These are phyloP conservation scores for Cladorrhinum sp. DNA, from an alignment of 2,329 filamentous ascomycete species.

Conservation along the genomic window DNA sequence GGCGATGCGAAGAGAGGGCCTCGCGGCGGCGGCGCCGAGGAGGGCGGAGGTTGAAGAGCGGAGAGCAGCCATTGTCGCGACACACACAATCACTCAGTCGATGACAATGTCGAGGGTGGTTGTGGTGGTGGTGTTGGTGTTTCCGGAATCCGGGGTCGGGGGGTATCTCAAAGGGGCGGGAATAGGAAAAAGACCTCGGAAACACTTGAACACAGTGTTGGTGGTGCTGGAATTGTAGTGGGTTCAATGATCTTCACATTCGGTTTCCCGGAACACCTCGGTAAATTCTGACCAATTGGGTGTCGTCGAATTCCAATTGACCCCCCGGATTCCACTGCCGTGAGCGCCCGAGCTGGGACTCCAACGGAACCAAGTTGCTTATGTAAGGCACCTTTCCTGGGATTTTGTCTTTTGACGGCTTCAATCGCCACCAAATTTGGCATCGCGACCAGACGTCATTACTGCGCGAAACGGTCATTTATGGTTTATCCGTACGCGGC, in stretches of 20 bases:
- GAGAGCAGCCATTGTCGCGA: conserved; percentile 55
- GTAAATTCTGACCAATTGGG: conserved; percentile 23
- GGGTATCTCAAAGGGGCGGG: conserved; percentile 8
- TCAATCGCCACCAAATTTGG: background rate
- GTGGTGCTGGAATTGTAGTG: conserved; percentile 21
- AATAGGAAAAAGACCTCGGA: conserved; percentile 20
- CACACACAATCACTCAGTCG: background rate
- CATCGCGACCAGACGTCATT: background rate
- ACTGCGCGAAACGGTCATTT: background rate
- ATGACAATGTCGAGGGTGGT: conserved; percentile 7
- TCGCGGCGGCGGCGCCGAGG: conserved; percentile 47
- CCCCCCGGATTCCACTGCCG: conserved; percentile 10
- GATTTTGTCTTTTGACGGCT: background rate
- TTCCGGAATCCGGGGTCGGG: background rate
- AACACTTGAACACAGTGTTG: conserved; percentile 5
- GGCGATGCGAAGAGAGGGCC: conserved; percentile 36
- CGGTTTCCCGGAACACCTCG: conserved; percentile 26
- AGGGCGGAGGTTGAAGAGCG: conserved; percentile 55
- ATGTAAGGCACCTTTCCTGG: background rate
- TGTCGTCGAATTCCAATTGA: conserved; percentile 20
- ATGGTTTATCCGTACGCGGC: background rate
- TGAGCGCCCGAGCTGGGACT: conserved; percentile 12
- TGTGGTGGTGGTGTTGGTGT: background rate
- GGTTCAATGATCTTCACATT: conserved; percentile 20
- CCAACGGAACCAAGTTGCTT: conserved; percentile 4